Evolutionary conservation across 2,329 filamentous ascomycete genomes (phyloP), one percentile per base, ranked within the genome.

Genomic region (Fusarium equiseti): DNA sequence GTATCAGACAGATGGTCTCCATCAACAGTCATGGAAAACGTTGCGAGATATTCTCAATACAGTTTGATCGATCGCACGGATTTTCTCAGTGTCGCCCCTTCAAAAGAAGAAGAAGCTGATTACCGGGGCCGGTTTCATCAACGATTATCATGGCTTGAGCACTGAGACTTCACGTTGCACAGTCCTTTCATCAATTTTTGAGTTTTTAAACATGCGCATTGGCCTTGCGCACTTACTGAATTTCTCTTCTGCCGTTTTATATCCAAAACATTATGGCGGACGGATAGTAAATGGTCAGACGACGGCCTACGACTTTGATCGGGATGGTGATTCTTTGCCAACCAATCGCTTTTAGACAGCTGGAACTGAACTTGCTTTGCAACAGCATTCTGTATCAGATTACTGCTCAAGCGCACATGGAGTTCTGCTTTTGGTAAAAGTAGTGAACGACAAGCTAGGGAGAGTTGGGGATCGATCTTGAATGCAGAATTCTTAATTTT

Each of bases 231-330:
- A 22, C 18, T 35, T 27, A 10, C 22, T 26, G 26, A 18, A 7
- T 49, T 32, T 31, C 18, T n/a, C 11, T n/a, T 35, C n/a, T 29
- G 26, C 8, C 29, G 42, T 45, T 32, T 46, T 16, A 32, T 46
- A 58, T 53, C 12, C 57, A 51, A 66, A 62, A 67, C 57, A 20
- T 40, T 18, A 46, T 44, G 50, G 57, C 62, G 40, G 57, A 26
- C 44, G 15, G 35, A 44, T 20, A 20, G 20, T 20, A 20, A 20
- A 20, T 20, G 20, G 8, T 46, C 31, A 55, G 54, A 59, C 45
- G 15, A 26, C 16, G 38, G 22, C 16, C 20, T 22, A 26, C 20
- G 35, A 8, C 26, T 20, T 40, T 22, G 54, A 29, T 35, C 16
- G 20, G 13, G 18, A 9, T 8, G 2, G 18, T 24, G 38, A 56